Evolutionary conservation across 371 early-diverging fungal species (phyloP), one percentile per base, ranked within the genome.

Genomic region (Dinochytrium kinnereticum): DNA sequence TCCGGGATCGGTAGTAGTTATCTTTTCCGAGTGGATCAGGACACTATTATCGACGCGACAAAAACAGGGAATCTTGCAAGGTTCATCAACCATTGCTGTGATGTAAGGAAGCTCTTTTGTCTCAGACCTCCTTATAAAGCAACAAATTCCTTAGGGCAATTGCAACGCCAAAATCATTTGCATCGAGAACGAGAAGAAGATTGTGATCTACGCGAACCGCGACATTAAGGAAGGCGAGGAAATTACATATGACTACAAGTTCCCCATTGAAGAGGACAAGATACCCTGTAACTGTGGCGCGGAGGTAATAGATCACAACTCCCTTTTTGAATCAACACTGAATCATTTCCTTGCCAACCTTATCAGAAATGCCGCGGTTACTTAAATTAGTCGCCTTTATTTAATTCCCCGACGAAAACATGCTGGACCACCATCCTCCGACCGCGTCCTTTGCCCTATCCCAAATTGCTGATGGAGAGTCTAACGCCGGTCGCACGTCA

Each of bases 181-280:
- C 0, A 90, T 93, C 1, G 95, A 94, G 51, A 93, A 93, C 26
- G 50, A 51, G 21, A 95, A 95, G 79, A 93, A 93, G 78, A 97
- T 99, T 72, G 83, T 86, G 24, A 89, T 88, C 53, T 87, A 86
- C 72, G 86, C 89, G 3, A 80, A 79, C 50, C 68, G 85, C n/a
- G 82, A 84, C 55, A 87, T 88, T 76, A 88, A 91, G 67, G 90
- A 89, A 61, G 96, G 95, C 39, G 98, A 99, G 79, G 99, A 99
- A 82, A 94, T 99, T 70, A 98, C 99, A 0, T 98, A 98, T 77
- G 97, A 99, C 82, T 99, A 99, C 89, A 96, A 98, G 88, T 98
- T 97, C 84, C 97, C 96, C 19, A 86, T 93, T 36, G 98, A 98
- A 79, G 90, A 90, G 21, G 87, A 87, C 64, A 97, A 97, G 87